Conservation (phyloP, 2,329 filamentous ascomycete species). For the Microdochium bolleyi region DNA sequence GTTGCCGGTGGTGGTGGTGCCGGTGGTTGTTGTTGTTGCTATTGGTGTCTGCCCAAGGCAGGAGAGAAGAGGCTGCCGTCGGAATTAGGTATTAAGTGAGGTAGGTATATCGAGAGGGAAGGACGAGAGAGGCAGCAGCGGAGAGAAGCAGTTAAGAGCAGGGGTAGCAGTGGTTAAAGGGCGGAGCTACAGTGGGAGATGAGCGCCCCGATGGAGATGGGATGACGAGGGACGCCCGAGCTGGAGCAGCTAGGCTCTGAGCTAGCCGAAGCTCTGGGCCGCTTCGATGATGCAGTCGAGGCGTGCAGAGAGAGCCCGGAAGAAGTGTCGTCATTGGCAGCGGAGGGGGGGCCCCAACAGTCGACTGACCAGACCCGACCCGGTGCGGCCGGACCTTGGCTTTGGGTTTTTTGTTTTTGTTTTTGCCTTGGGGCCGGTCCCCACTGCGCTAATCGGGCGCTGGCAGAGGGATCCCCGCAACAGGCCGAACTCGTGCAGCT, state of each 20-base stretch:
- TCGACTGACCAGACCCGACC: too few species aligned
- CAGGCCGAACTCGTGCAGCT: too few species aligned
- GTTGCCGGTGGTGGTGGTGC: not conserved
- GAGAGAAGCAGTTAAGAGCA: not conserved
- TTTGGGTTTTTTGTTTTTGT: not conserved
- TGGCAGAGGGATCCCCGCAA: too few species aligned
- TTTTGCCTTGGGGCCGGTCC: too few species aligned
- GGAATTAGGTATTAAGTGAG: not conserved
- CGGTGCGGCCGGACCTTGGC: not conserved
- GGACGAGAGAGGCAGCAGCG: not conserved
- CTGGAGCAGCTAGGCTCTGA: not conserved
- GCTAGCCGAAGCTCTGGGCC: not conserved
- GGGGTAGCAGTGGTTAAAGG: not conserved
- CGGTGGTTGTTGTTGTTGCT: not conserved
- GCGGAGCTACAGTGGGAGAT: not conserved
- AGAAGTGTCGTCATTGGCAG: not conserved
- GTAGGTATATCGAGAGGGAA: not conserved
- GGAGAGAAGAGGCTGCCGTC: not conserved
- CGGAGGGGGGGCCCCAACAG: not conserved
- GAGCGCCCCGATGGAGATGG: not conserved
- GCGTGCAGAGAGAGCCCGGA: not conserved
- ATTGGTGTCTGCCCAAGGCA: not conserved
- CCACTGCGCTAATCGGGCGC: too few species aligned
- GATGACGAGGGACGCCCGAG: not conserved
- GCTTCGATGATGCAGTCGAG: not conserved